Evolutionary conservation across 2,329 filamentous ascomycete genomes (phyloP).

Genomic region (Coniochaeta prunicola): DNA sequence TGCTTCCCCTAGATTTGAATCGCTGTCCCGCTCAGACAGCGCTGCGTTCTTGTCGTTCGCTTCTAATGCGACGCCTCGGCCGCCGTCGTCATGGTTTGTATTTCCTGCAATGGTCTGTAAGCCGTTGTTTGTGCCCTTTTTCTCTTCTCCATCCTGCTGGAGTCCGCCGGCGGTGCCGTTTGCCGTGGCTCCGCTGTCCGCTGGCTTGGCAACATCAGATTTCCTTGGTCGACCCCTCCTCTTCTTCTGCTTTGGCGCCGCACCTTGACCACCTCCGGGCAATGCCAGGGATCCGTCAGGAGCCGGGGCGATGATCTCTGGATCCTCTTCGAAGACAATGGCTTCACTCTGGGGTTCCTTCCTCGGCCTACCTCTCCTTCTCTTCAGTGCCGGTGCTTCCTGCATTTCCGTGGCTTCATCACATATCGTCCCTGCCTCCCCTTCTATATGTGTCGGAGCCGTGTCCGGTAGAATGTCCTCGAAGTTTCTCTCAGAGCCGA

Average conservation of each 20-base stretch:
- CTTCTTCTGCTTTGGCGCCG: constrained; percentile 15
- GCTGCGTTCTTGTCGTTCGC: background rate
- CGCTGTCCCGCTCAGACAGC: background rate
- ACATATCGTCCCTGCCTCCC: background rate
- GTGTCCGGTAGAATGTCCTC: background rate
- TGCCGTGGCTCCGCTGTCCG: background rate
- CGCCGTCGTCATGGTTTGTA: background rate
- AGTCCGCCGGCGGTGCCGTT: background rate
- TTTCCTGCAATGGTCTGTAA: background rate
- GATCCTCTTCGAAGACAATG: background rate
- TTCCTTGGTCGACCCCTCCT: constrained; percentile 37
- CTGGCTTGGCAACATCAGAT: constrained; percentile 12
- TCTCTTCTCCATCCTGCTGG: background rate
- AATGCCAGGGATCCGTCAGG: background rate
- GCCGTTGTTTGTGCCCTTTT: background rate
- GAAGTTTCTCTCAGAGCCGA: constrained; percentile 3
- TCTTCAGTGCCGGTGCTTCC: constrained; percentile 5
- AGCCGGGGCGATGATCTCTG: background rate
- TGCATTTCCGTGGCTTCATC: background rate
- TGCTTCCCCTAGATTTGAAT: background rate
- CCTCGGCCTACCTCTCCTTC: background rate
- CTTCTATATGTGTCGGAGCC: background rate
- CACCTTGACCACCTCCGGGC: background rate
- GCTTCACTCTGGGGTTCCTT: background rate
- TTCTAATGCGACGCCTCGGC: background rate